phyloP scores from a whole-genome alignment of 2,329 filamentous ascomycete species.

The Fusarium secorum region DNA sequence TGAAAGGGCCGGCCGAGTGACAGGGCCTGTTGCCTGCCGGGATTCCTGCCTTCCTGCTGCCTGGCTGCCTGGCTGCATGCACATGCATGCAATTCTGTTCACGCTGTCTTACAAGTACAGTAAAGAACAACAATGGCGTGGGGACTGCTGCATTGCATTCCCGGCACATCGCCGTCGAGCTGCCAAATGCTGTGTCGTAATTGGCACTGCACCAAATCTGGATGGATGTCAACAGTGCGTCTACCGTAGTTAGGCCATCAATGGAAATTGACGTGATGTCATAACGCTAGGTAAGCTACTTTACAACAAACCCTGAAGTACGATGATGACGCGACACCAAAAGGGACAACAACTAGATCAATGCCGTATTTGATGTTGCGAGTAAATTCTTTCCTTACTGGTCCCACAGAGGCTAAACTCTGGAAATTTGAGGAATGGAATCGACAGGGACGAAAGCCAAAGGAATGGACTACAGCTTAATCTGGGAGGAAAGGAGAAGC shows the following conservation, averaged over 20 bases:
- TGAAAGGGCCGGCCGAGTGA: background rate
- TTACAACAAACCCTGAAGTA: conserved; percentile 1
- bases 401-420: background rate
- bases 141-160: conserved; percentile 30
- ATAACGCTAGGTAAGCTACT: background rate
- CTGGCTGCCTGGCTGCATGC: background rate
- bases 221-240: conserved; percentile 7
- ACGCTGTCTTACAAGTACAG: background rate
- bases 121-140: conserved; percentile 3
- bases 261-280: conserved; percentile 18
- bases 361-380: background rate
- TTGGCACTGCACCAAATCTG: background rate
- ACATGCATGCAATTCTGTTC: background rate
- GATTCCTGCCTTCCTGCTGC: background rate
- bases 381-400: conserved; percentile 8
- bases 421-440: conserved; percentile 19
- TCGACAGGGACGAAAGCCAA: conserved; percentile 21
- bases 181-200: background rate
- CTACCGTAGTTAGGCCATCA: background rate
- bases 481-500: conserved; percentile 15
- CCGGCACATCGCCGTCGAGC: conserved; percentile 14
- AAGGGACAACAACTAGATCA: background rate
- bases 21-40: background rate
- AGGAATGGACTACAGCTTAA: conserved; percentile 15
- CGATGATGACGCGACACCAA: background rate